Evolutionary conservation across 2,329 filamentous ascomycete genomes (phyloP).

Genomic region (Pestalotiopsis sp.): DNA sequence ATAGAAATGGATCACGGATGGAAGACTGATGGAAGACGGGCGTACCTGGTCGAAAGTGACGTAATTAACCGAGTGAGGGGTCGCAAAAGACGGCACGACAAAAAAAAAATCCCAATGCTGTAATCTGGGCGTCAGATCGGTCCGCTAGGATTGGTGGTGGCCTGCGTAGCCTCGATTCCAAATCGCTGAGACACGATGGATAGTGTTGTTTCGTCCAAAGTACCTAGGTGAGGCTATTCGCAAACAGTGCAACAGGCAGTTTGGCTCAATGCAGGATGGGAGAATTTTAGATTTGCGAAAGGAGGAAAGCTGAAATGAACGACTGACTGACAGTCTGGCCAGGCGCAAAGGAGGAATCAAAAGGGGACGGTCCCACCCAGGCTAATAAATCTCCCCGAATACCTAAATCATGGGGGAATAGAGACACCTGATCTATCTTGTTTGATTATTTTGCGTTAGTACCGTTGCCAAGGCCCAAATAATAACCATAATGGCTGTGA

Average conservation of each 20-base stretch:
- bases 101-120: neutral
- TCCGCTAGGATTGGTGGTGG: neutral
- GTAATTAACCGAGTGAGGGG: slow-evolving; percentile 7
- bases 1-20: neutral
- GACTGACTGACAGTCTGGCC: neutral
- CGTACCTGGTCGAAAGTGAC: slow-evolving; percentile 6
- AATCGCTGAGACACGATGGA: neutral
- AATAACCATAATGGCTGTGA: neutral
- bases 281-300: neutral
- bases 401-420: neutral
- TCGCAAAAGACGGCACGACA: neutral
- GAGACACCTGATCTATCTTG: neutral
- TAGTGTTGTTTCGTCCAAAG: neutral
- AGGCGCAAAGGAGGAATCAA: neutral
- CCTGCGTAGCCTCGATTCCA: neutral
- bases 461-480: neutral
- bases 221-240: neutral
- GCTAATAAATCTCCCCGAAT: neutral
- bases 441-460: neutral
- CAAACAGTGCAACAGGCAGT: neutral
- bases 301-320: neutral
- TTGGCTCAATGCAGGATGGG: neutral
- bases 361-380: neutral
- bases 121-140: neutral
- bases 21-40: neutral